Percentiles rank a stretch among this genome's conserved stretches.
Evolutionary conservation across 371 early-diverging fungal species (phyloP).

Genomic region (Globomyces sp.): DNA sequence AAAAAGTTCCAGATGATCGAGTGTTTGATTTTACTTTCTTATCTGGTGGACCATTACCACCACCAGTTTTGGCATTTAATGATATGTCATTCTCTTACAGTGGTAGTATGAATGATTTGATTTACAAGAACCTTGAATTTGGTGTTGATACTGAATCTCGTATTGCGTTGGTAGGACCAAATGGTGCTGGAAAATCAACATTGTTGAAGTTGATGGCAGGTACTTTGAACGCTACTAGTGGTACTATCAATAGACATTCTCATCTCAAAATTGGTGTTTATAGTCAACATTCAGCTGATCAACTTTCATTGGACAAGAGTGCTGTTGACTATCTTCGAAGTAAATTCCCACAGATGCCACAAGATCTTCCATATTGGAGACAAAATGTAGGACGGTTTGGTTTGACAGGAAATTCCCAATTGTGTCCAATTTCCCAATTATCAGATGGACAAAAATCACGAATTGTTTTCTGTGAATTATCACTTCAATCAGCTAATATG

Average conservation of each 20-base stretch:
- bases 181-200: constrained; percentile 94
- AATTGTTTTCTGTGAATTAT: constrained; percentile 94
- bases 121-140: constrained; percentile 88
- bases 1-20: constrained; percentile 70
- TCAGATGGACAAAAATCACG: constrained; percentile 95
- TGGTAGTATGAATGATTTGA: constrained; percentile 72
- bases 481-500: constrained; percentile 86
- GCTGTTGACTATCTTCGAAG: constrained; percentile 92
- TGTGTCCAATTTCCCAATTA: constrained; percentile 81
- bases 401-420: constrained; percentile 89
- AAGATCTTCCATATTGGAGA: constrained; percentile 82
- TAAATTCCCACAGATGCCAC: constrained; percentile 75
- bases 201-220: constrained; percentile 90
- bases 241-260: constrained; percentile 85
- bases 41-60: constrained; percentile 85
- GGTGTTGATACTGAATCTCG: constrained; percentile 97
- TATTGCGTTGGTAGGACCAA: constrained; percentile 85
- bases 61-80: constrained; percentile 95
- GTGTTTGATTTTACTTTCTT: constrained; percentile 86
- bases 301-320: constrained; percentile 80
- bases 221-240: constrained; percentile 79
- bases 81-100: constrained; percentile 90
- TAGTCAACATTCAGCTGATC: constrained; percentile 97
- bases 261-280: constrained; percentile 94
- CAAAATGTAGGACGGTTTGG: constrained; percentile 91